Conservation (phyloP, 257 asterid species). For the Plantago elongata region DNA sequence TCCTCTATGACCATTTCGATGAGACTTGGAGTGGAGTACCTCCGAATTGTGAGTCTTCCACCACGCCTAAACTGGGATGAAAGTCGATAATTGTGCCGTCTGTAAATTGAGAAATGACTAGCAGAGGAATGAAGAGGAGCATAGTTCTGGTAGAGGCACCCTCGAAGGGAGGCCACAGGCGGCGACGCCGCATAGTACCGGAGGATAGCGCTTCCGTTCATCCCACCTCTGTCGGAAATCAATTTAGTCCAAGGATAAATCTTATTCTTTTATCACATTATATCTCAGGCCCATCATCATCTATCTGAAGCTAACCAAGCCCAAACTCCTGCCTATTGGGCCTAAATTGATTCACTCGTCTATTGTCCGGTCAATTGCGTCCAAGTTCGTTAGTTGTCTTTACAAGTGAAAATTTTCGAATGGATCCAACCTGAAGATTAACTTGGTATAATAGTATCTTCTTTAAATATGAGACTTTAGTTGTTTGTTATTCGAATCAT, state of each 20-base stretch:
- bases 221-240: conserved; percentile 5
- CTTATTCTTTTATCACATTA: too few relatives aligned
- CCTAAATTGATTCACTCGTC: too few relatives aligned
- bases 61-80: conserved; percentile 23
- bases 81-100: conserved; percentile 24
- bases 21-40: conserved; percentile 54
- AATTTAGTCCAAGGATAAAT: too few relatives aligned
- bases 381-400: too few relatives aligned
- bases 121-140: conserved; percentile 23
- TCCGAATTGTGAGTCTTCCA: conserved; percentile 27
- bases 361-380: too few relatives aligned
- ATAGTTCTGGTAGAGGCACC: conserved; percentile 33
- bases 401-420: too few relatives aligned
- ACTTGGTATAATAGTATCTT: too few relatives aligned
- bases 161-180: conserved; percentile 37
- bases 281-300: too few relatives aligned
- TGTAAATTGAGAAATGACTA: conserved; percentile 30
- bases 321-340: background rate
- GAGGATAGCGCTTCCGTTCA: conserved; percentile 53
- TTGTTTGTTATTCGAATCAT: too few relatives aligned
- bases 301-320: too few relatives aligned
- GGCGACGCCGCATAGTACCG: conserved; percentile 66
- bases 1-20: conserved; percentile 53
- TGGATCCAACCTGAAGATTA: too few relatives aligned
- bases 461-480: too few relatives aligned